Conservation (phyloP, 495 filamentous ascomycete genomes). For the Delitschia confertaspora region DNA sequence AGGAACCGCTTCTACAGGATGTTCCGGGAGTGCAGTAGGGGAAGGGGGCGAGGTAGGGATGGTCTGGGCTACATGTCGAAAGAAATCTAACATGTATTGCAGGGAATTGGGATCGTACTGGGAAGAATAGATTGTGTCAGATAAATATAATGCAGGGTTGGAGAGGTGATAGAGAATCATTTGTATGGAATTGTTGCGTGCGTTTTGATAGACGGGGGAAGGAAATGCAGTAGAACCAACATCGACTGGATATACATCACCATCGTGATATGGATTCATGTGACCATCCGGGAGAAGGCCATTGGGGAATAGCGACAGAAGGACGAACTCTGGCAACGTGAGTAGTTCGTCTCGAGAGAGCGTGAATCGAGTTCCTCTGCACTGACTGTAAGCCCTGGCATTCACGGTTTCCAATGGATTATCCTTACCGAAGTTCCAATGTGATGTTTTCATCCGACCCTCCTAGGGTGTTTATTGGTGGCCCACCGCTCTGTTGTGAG, state of each 20-base stretch:
- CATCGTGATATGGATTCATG: slow-evolving; percentile 84
- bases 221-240: slow-evolving; percentile 49
- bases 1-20: slow-evolving; percentile 50
- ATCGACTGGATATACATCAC: slow-evolving; percentile 93
- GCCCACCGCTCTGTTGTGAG: slow-evolving; percentile 79
- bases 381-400: slow-evolving; percentile 2
- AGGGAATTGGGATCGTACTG: slow-evolving; percentile 95
- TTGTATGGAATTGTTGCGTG: slow-evolving; percentile 32
- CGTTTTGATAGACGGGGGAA: slow-evolving; percentile 32
- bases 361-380: slow-evolving; percentile 82
- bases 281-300: slow-evolving; percentile 95
- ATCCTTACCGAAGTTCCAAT: slow-evolving; percentile 81
- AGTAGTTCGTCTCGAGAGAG: slow-evolving; percentile 90
- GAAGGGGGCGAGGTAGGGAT: slow-evolving; percentile 67
- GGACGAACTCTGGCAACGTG: slow-evolving; percentile 92
- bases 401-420: neutral
- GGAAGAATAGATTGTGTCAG: slow-evolving; percentile 45
- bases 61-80: slow-evolving; percentile 86
- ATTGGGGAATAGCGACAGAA: slow-evolving; percentile 97
- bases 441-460: slow-evolving; percentile 91
- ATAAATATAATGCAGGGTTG: slow-evolving; percentile 45
- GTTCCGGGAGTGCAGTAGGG: slow-evolving; percentile 34
- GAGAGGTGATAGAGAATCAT: slow-evolving; percentile 30
- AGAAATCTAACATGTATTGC: slow-evolving; percentile 99
- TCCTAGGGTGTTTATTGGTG: slow-evolving; percentile 78